Conservation (phyloP, 306 rosid species). For the Rosa rugosa region DNA sequence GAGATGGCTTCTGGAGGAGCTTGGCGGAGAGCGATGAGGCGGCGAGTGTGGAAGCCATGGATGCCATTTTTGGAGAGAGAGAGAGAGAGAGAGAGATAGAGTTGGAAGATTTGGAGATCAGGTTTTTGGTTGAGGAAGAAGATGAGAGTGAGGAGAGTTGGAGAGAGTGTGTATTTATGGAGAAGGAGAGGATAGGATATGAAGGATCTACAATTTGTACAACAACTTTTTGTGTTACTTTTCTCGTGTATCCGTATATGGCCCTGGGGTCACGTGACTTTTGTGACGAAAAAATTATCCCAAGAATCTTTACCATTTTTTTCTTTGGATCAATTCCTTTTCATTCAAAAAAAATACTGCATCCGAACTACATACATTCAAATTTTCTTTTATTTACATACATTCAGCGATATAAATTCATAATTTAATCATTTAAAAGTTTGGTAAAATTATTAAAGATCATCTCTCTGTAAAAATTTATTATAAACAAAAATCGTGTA, state of each 20-base stretch:
- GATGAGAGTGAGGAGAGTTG: neutral
- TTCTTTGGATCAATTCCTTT: too few relatives aligned
- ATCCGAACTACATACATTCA: too few relatives aligned
- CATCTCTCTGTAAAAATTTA: too few relatives aligned
- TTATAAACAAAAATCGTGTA: too few relatives aligned
- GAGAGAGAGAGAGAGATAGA: neutral
- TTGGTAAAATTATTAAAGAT: too few relatives aligned
- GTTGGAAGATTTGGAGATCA: neutral
- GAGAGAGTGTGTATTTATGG: conserved; percentile 2
- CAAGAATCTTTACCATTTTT: too few relatives aligned
- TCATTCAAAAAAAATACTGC: too few relatives aligned
- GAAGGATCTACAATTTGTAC: conserved; percentile 35
- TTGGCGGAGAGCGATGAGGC: conserved; percentile 43
- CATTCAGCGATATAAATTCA: too few relatives aligned
- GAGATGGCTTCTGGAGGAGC: conserved; percentile 32
- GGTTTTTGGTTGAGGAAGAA: neutral
- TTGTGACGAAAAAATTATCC: too few relatives aligned
- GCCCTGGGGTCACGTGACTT: neutral
- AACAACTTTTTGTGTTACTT: neutral
- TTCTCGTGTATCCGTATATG: neutral
- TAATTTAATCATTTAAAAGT: too few relatives aligned
- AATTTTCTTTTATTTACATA: too few relatives aligned
- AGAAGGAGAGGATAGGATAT: conserved; percentile 36
- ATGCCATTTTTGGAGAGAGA: neutral
- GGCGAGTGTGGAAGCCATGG: conserved; percentile 54